Percentiles rank a stretch among this genome's conserved stretches.
These are phyloP conservation scores for Colletotrichum sp. DNA, from an alignment of 2,329 filamentous ascomycete species.

Conservation along the genomic window DNA sequence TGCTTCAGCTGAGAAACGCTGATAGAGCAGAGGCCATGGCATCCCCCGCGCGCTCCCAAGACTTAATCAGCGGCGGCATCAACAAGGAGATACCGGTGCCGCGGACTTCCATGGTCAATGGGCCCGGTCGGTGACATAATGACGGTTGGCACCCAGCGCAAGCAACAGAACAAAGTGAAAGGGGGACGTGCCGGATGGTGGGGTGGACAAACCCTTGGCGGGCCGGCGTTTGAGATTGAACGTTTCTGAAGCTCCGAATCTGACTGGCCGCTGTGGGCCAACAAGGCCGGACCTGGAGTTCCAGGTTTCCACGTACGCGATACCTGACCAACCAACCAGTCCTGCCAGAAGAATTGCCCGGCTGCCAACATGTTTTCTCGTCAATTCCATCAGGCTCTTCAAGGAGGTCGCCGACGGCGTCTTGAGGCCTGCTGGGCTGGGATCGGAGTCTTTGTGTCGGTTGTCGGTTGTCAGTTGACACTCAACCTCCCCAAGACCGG, in stretches of 20 bases:
- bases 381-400: not conserved
- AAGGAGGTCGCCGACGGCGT: not conserved
- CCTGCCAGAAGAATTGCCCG: not conserved
- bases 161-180: not conserved
- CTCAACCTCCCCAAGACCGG: not conserved
- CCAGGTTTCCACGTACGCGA: not conserved
- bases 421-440: not conserved
- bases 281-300: not conserved
- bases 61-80: not conserved
- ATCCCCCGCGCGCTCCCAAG: not conserved
- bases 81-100: not conserved
- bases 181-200: not conserved
- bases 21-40: not conserved
- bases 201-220: slow-evolving; percentile 1
- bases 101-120: not conserved
- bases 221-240: slow-evolving; percentile 21
- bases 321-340: not conserved
- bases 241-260: slow-evolving; percentile 19
- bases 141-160: not conserved
- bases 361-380: not conserved
- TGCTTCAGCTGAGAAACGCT: not conserved
- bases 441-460: not conserved
- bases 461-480: not conserved
- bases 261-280: slow-evolving; percentile 3
- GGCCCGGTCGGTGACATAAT: not conserved